Evolutionary conservation across 2,329 filamentous ascomycete species (phyloP).

Genomic region (Fusarium mundagurra): DNA sequence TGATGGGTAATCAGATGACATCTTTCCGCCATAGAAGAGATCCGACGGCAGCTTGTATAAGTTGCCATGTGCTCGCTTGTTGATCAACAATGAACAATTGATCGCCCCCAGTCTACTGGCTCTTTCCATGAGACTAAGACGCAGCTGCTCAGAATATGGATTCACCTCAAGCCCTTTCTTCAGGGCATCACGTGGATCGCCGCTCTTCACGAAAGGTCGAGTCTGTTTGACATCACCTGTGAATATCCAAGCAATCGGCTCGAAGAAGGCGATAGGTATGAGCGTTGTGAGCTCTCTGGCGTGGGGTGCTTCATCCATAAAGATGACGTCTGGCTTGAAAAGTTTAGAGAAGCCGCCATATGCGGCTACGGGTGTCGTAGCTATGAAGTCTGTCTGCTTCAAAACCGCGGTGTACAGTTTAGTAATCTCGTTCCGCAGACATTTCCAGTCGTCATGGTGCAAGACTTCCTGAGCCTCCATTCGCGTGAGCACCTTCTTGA

Average conservation of each 20-base stretch:
- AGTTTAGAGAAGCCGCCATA: conserved; percentile 54
- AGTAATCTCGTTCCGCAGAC: conserved; percentile 46
- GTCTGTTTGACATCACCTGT: conserved; percentile 59
- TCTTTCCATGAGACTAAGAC: conserved; percentile 52
- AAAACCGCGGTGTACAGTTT: conserved; percentile 53
- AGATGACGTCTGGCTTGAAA: conserved; percentile 84
- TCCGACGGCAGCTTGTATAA: conserved; percentile 54
- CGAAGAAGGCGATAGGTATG: conserved; percentile 56
- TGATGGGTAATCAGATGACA: conserved; percentile 47
- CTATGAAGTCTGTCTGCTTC: conserved; percentile 54
- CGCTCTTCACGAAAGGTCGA: conserved; percentile 52
- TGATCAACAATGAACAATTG: conserved; percentile 48
- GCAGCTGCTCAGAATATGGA: conserved; percentile 46
- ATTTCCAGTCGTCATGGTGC: conserved; percentile 42
- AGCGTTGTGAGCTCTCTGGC: conserved; percentile 57
- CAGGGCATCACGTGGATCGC: conserved; percentile 18
- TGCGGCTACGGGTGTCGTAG: conserved; percentile 57
- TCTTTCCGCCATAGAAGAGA: conserved; percentile 53
- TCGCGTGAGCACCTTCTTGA: conserved; percentile 50
- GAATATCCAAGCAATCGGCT: conserved; percentile 56
- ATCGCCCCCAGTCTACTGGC: conserved; percentile 47
- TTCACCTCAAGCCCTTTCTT: conserved; percentile 43
- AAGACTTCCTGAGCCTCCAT: conserved; percentile 44
- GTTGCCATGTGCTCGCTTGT: conserved; percentile 51
- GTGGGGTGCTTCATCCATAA: conserved; percentile 76